These are phyloP conservation scores for Phaeolepiota aurea DNA, from an alignment of 768 basidiomycete species.

Conservation along the genomic window DNA sequence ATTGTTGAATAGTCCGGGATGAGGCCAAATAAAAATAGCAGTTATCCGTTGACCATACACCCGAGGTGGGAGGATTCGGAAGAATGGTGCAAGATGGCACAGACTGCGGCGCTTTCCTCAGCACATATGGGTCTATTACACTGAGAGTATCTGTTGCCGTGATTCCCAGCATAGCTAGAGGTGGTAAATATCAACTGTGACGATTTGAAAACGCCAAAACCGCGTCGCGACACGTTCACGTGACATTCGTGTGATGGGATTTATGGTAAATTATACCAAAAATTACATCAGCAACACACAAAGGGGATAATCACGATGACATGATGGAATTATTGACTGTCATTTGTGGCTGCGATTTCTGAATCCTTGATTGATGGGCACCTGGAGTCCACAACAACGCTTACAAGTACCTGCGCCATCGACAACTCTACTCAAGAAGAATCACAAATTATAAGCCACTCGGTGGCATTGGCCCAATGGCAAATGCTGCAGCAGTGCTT, in stretches of 20 bases:
- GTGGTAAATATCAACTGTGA: no score
- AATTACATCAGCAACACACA: background rate
- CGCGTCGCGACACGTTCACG: background rate
- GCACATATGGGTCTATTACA: slow-evolving; percentile 33
- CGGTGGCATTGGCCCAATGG: background rate
- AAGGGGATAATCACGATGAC: background rate
- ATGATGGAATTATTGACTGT: background rate
- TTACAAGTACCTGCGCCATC: no score
- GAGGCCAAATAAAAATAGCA: slow-evolving; percentile 46
- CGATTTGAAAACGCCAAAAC: no score
- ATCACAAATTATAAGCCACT: no score
- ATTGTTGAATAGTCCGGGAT: slow-evolving; percentile 38
- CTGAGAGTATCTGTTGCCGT: slow-evolving; percentile 39
- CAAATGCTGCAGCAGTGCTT: background rate
- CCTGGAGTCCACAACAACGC: background rate
- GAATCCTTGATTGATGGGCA: background rate
- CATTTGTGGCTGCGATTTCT: background rate
- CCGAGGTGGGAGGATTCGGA: slow-evolving; percentile 24
- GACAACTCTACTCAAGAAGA: no score
- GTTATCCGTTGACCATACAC: slow-evolving; percentile 53
- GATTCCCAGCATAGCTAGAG: slow-evolving; percentile 42
- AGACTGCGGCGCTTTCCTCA: slow-evolving; percentile 36
- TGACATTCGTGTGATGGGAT: no score
- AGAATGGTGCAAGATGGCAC: slow-evolving; percentile 30
- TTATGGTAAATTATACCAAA: no score